Base-by-base conservation (phyloP, 169 alveolate species). In the Cryptosporidium parvum region DNA sequence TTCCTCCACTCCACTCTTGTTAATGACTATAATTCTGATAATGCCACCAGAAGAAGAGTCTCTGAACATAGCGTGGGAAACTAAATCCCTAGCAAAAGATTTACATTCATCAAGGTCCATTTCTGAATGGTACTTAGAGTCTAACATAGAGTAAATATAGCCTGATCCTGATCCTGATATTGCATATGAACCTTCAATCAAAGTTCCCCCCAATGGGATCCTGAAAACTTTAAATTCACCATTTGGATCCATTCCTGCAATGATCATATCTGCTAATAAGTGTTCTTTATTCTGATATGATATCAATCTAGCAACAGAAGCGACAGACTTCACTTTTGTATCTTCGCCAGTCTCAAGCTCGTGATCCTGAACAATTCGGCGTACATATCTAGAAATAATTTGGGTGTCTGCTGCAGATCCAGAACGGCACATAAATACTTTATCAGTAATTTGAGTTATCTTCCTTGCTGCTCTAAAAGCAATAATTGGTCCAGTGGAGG, bases 341-440 rank as follows among this genome's bases (percentile, higher is more conserved):
- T 80, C 80, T 42, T 80, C 89, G 12, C 89, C 89, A 16, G 75
- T 68, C 67, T 85, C 91, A 8, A 85, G 73, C 69, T 70, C 91
- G 29, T 85, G 91, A 58, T 85, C 86, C 44, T 58, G 45, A 37
- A 69, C 58, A 21, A 71, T 56, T 61, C 85, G 53, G 3, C 86
- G 31, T 18, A 85, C 85, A 67, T 85, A 85, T 69, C 73, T 37
- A 33, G 85, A 39, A 61, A 85, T 71, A 3, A 75, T 96, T 92
- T 96, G 98, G 21, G 98, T 96, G 91, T 97, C 98, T 16, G 98
- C 97, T n/a, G 99, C 98, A 44, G 97, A 91, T 21, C 99, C 99
- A 56, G 97, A 94, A 39, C 98, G 94, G 87, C 97, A 93, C 85
- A 97, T 97, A 91, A 94, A 96, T n/a, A 97, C 95, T 65, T 86